Conservation (phyloP, 371 early-diverging fungal species). For the Rhizopus microsporus region DNA sequence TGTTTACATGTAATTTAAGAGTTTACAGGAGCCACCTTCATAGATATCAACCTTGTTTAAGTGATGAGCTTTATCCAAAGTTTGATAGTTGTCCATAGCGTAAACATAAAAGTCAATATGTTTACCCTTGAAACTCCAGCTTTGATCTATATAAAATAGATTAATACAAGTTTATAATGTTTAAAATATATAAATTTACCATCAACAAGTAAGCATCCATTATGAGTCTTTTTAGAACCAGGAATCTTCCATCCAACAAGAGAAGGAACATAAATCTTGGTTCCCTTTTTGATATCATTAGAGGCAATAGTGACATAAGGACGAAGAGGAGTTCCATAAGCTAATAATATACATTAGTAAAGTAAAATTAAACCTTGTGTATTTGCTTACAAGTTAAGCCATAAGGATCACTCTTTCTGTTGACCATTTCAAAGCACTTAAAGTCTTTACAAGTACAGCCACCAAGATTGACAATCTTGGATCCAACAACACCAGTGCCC, state of each 20-base stretch:
- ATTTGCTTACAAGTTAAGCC: slow-evolving; percentile 42
- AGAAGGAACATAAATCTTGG: slow-evolving; percentile 54
- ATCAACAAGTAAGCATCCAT: slow-evolving; percentile 52
- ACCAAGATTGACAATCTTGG: slow-evolving; percentile 53
- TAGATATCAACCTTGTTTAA: slow-evolving; percentile 44
- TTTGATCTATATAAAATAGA: slow-evolving; percentile 30
- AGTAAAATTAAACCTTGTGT: background rate
- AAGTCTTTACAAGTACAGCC: slow-evolving; percentile 47
- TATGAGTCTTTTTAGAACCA: slow-evolving; percentile 45
- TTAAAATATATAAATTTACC: slow-evolving; percentile 13
- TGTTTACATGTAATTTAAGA: slow-evolving; percentile 39
- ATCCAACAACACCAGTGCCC: slow-evolving; percentile 51
- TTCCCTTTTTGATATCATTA: slow-evolving; percentile 46
- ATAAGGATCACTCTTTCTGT: slow-evolving; percentile 42
- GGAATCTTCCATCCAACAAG: slow-evolving; percentile 50
- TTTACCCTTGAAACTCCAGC: slow-evolving; percentile 48
- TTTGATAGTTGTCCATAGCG: slow-evolving; percentile 35
- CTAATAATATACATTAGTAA: slow-evolving; percentile 8
- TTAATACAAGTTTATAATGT: background rate
- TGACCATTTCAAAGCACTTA: slow-evolving; percentile 48
- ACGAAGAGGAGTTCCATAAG: slow-evolving; percentile 46
- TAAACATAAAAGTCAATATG: slow-evolving; percentile 53
- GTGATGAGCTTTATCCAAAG: slow-evolving; percentile 32
- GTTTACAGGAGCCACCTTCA: slow-evolving; percentile 51
- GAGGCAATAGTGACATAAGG: slow-evolving; percentile 49